Evolutionary conservation across 1,284 basidiomycete genomes (phyloP).

Genomic region (Thelephora terrestris): DNA sequence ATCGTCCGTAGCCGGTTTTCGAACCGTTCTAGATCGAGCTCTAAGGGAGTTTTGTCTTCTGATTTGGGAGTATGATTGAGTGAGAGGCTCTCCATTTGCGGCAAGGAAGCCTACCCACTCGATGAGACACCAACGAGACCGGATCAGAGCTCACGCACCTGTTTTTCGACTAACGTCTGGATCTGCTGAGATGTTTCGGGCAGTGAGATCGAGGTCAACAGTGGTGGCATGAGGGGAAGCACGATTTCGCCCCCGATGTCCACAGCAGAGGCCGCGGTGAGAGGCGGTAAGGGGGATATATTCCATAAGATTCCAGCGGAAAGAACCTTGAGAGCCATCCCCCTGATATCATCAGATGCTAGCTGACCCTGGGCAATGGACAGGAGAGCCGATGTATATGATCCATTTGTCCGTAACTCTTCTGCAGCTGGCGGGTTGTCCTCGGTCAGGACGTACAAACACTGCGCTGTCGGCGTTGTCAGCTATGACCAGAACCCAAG

Average conservation of each 20-base stretch:
- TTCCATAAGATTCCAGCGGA: conserved; percentile 65
- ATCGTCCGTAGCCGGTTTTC: conserved; percentile 68
- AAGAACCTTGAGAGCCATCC: conserved; percentile 55
- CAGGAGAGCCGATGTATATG: conserved; percentile 63
- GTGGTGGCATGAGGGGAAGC: conserved; percentile 61
- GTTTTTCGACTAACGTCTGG: conserved; percentile 41
- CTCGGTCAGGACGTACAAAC: conserved; percentile 83
- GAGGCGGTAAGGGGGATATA: conserved; percentile 59
- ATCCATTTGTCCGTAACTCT: conserved; percentile 49
- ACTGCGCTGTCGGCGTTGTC: conserved; percentile 56
- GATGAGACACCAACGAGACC: not conserved
- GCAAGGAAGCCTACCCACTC: conserved; percentile 32
- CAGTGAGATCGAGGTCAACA: conserved; percentile 57
- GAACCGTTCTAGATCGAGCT: conserved; percentile 63
- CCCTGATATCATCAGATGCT: conserved; percentile 36
- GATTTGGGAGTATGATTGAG: conserved; percentile 52
- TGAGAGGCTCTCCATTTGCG: conserved; percentile 45
- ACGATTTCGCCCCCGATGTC: conserved; percentile 67
- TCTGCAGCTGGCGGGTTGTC: conserved; percentile 67
- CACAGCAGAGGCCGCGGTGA: conserved; percentile 47
- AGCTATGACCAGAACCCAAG: conserved; percentile 3
- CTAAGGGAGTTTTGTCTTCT: conserved; percentile 62
- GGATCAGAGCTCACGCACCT: conserved; percentile 30
- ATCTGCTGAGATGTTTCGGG: conserved; percentile 41
- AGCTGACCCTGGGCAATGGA: conserved; percentile 41